Evolutionary conservation across 1,284 basidiomycete genomes (phyloP).

Genomic region (Ceratobasidium sp.): DNA sequence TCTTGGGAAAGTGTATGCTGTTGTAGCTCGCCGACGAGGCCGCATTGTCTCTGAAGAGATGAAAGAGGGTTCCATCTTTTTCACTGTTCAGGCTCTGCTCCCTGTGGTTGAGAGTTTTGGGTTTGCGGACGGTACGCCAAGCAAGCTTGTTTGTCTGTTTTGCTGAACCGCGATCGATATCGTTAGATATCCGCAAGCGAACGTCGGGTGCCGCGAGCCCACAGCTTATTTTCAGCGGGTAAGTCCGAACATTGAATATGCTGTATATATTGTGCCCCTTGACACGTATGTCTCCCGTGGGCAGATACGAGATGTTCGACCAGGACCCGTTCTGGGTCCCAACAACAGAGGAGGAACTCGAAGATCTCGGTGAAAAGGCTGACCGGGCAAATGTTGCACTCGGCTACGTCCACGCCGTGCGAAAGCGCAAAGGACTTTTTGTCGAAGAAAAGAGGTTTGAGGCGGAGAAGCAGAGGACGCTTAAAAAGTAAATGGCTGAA

Average conservation of each 20-base stretch:
- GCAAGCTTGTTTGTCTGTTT: slow-evolving; percentile 17
- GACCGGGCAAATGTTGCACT: slow-evolving; percentile 96
- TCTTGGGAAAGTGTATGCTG: slow-evolving; percentile 96
- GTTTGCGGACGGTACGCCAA: slow-evolving; percentile 86
- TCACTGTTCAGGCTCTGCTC: slow-evolving; percentile 89
- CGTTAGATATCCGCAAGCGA: slow-evolving; percentile 89
- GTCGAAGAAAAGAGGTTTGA: slow-evolving; percentile 93
- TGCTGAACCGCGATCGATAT: background rate
- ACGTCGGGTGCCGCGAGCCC: slow-evolving; percentile 97
- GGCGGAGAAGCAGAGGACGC: slow-evolving; percentile 96
- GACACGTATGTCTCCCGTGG: background rate
- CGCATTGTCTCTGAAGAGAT: slow-evolving; percentile 96
- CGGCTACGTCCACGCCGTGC: slow-evolving; percentile 90
- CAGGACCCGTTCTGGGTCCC: slow-evolving; percentile 99
- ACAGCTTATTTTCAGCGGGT: slow-evolving; percentile 96
- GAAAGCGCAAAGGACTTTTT: slow-evolving; percentile 94
- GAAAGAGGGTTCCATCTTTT: slow-evolving; percentile 97
- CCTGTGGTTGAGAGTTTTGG: slow-evolving; percentile 98
- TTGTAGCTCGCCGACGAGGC: slow-evolving; percentile 90
- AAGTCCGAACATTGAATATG: slow-evolving; percentile 52
- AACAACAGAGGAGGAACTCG: slow-evolving; percentile 96
- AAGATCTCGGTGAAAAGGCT: slow-evolving; percentile 96
- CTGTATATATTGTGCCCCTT: background rate
- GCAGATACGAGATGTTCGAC: slow-evolving; percentile 86
- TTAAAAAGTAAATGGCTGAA: slow-evolving; percentile 71